Evolutionary conservation across 108 stramenopile species (phyloP), one percentile per base, ranked within the genome.

Genomic region (Schizochytrium sp.): DNA sequence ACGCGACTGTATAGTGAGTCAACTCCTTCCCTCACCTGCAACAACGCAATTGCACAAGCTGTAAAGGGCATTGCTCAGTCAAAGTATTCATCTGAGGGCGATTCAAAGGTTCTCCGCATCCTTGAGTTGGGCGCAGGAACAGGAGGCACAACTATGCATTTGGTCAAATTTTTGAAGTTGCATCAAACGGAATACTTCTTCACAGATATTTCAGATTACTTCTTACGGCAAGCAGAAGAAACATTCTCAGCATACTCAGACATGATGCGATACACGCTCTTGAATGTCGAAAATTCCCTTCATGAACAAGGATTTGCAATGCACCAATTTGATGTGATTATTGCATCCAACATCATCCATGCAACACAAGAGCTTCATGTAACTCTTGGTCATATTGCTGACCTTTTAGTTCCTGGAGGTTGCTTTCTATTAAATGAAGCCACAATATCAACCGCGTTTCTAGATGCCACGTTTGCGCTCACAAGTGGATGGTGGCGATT

Each of bases 161-260:
- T 83, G 13, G 50, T 83, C 2, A 38, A 49, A 7, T 55, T 55
- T n/a, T 53, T 83, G 50, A 53, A 83, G 50, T 5, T 19, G 10
- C 38, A 5, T 17, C 76, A 40, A 13, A 55, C 53, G 15, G 76
- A 83, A 55, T 83, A 83, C n/a, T 17, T 83, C 15, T 83, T 83
- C 47, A 83, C 76, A 40, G 76, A 83, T 40, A 83, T 83, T 28
- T 83, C 76, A 0, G 76, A 83, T 38, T 83, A 83, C 76, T 83
- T 83, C 55, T 42, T 83, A 2, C 76, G 76, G 8, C 64, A 69
- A 15, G 76, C 76, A 1, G 76, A 55, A 10, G 15, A 46, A 7
- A 83, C 76, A 47, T 83, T 83, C 55, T 47, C 76, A 40, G 7
- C 47, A 5, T 83, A 83, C 53, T 38, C 7, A 5, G 50, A 83